Percentiles rank a stretch among this genome's conserved stretches.
These are phyloP conservation scores for Hysterangium stoloniferum DNA, from an alignment of 768 basidiomycete species.

Conservation along the genomic window DNA sequence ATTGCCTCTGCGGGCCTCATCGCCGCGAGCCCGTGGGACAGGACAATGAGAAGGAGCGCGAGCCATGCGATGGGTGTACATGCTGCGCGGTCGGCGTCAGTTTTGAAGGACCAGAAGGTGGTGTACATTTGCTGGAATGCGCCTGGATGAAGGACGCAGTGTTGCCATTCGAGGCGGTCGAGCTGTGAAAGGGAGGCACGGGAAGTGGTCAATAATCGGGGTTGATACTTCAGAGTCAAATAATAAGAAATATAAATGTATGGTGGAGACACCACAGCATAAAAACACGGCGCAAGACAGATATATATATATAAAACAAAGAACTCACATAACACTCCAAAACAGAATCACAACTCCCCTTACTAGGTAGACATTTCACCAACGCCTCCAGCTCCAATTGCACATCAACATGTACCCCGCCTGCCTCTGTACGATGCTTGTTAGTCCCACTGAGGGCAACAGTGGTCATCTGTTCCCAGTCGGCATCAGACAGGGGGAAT, in stretches of 20 bases:
- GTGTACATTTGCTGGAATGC: constrained; percentile 5
- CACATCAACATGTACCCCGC: constrained; percentile 1
- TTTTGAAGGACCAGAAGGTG: constrained; percentile 5
- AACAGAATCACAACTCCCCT: not conserved
- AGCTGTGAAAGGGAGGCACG: too few species aligned
- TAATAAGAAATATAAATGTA: not conserved
- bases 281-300: not conserved
- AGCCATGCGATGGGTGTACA: constrained; percentile 7
- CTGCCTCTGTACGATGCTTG: not conserved
- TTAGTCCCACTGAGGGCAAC: not conserved
- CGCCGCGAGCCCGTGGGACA: not conserved
- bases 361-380: not conserved
- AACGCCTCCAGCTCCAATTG: not conserved
- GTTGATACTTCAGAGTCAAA: too few species aligned
- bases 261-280: not conserved
- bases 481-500: not conserved
- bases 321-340: constrained; percentile 2
- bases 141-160: not conserved
- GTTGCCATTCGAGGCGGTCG: not conserved
- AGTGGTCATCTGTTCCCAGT: constrained; percentile 4
- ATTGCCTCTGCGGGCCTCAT: not conserved
- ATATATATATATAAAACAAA: too few species aligned
- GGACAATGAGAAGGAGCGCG: not conserved
- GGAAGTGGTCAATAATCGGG: too few species aligned
- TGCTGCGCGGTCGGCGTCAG: not conserved